A percentile compares a stretch with the other conserved stretches of the same genome.
phyloP scores from a whole-genome alignment of 306 rosid genomes.

The Macrotyloma uniflorum region DNA sequence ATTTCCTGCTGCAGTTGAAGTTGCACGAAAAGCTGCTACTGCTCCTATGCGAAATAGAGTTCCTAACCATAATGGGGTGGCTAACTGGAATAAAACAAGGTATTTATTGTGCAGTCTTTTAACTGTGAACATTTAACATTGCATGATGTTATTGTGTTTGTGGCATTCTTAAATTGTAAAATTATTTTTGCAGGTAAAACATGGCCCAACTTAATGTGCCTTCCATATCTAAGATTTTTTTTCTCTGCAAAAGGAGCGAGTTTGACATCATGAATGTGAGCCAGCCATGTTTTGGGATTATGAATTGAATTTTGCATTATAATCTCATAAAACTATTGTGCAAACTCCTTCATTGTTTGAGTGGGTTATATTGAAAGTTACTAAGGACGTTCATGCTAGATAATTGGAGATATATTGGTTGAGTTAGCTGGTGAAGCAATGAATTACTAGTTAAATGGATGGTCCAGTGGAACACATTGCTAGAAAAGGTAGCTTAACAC shows the following conservation, averaged over 20 bases:
- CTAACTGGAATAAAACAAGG: conserved; percentile 89
- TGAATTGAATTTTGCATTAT: conserved; percentile 60
- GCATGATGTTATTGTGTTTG: background rate
- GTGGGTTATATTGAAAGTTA: conserved; percentile 40
- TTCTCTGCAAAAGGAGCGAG: conserved; percentile 53
- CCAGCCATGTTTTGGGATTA: conserved; percentile 53
- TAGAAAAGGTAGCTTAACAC: conserved; percentile 5
- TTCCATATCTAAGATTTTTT: conserved; percentile 46
- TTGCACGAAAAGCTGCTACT: conserved; percentile 72
- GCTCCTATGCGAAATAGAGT: conserved; percentile 62
- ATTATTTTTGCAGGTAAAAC: conserved; percentile 66
- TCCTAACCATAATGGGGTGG: conserved; percentile 52
- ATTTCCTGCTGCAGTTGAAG: conserved; percentile 67
- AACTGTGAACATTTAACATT: background rate
- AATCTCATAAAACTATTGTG: conserved; percentile 40
- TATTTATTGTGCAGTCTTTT: conserved; percentile 32
- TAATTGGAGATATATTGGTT: conserved; percentile 45
- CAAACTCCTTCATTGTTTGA: conserved; percentile 43
- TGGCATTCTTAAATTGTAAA: conserved; percentile 2
- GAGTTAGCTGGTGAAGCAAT: conserved; percentile 30
- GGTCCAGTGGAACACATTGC: conserved; percentile 28
- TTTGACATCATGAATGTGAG: conserved; percentile 58
- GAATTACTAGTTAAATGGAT: conserved; percentile 32
- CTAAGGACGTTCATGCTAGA: conserved; percentile 38
- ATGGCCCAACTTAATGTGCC: conserved; percentile 61